Base-by-base conservation (phyloP, 1,139 yeast species). In the Geotrichum citri-aurantii region DNA sequence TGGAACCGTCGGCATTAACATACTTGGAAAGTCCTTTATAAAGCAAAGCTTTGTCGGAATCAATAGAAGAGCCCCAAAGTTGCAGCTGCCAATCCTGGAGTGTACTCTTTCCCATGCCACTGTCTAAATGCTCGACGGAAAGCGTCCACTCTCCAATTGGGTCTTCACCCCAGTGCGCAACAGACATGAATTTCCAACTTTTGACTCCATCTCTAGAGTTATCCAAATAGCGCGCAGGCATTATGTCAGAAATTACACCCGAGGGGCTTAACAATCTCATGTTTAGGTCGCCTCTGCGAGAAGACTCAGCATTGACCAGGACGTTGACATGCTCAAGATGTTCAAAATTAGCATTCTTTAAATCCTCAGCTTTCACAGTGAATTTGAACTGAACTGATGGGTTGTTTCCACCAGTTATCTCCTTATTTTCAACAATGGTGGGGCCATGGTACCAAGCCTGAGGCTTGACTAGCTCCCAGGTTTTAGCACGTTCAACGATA, bases 141-240 rank as follows among this genome's bases (percentile, higher is more conserved):
- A 93, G 69, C 42, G 75, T 82, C 99, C 99, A 95, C 17, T 82
- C 83, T 11, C 99, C 99, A 37, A 73, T 73, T 1, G 95, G 95
- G 1, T 72, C 63, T 70, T 91, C 97, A 42, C 97, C 97, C 98
- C 99, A 93, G 71, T 93, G 98, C 1, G 96, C 98, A 24, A 95
- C 98, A n/a, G 95, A 82, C 91, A 92, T 90, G 69, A 93, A 93
- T 1, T 91, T 88, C 99, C 99, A 95, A 64, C 86, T 79, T 10
- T 69, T 68, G 65, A 89, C 87, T 0, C 97, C 97, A 1, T 71
- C 76, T 1, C 67, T 65, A 4, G 84, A 77, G 3, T 62, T 65
- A 71, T 95, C 99, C 23, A 73, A 65, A 4, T 73, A 73, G 65
- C 99, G 81, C 48, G 79, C 79, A n/a, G 85, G 82, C 1, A 96